Evolutionary conservation across 2,329 filamentous ascomycete genomes (phyloP), one percentile per base, ranked within the genome.

Genomic region (Herpotrichia juniperi): DNA sequence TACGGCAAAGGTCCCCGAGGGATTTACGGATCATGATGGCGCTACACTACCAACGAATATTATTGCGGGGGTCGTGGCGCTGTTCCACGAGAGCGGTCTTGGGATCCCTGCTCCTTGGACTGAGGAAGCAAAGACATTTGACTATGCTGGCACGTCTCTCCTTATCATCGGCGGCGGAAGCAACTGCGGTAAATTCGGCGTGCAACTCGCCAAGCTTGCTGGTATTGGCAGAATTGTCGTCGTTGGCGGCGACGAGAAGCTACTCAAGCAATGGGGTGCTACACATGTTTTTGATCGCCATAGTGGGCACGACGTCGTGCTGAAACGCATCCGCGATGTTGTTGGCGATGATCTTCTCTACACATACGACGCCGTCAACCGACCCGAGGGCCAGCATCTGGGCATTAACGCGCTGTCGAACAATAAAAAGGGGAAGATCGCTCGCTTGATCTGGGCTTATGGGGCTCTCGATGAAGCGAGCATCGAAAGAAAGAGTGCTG

Each of bases 271-370:
- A 7, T 66, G 61, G 16, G 76, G 77, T 1, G 77, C 77, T 1
- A 78, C 76, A 1, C 68, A 78, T 54, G 66, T 78, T 1, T 53
- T 78, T n/a, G 72, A 76, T 46, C 74, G 77, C 4, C 68, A 77
- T 46, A 68, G 59, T 1, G 54, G 57, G 6, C 28, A 69, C 26
- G 67, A 74, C 9, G 64, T 67, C 3, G 59, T 77, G 2, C 54
- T 64, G 0, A 51, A 48, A 0, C 61, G 68, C n/a, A 70, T 78
- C 47, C 66, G 68, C 1, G 63, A 54, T 1, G 57, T 76, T 6
- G 73, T 75, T 1, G 72, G 72, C 3, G 76, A 77, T 51, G 73
- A 76, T 5, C 57, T 78, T 4, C 11, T 74, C 5, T 76, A 77
- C 50, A 71, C 66, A 1, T 74, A 67, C 48, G 74, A 79, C 50